Conservation (phyloP, 2,329 filamentous ascomycete species). For the Paradendryphiella salina region DNA sequence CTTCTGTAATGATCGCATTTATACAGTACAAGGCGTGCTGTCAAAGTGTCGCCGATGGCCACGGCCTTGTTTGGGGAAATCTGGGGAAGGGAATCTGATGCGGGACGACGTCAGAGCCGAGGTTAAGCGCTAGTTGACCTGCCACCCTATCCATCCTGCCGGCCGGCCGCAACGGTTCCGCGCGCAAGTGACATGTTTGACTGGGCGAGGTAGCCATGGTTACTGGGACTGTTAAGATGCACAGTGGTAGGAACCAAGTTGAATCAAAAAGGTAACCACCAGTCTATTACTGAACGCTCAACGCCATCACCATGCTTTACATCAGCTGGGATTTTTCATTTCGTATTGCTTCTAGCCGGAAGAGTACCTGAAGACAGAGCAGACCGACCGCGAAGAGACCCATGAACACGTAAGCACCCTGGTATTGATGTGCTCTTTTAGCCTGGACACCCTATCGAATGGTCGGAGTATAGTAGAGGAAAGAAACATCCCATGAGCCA, state of each 20-base stretch:
- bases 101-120: conserved; percentile 34
- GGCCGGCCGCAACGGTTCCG: conserved; percentile 10
- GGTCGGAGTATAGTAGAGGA: conserved; percentile 45
- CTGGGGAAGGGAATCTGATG: conserved; percentile 25
- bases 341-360: conserved; percentile 46
- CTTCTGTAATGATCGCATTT: background rate
- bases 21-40: background rate
- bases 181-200: background rate
- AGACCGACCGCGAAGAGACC: conserved; percentile 46
- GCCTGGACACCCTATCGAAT: conserved; percentile 45
- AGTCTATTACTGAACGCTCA: conserved; percentile 25
- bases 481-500: conserved; percentile 46
- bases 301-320: conserved; percentile 42
- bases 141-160: conserved; percentile 13
- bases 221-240: background rate
- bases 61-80: conserved; percentile 12
- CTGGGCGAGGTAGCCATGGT: background rate
- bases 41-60: conserved; percentile 1
- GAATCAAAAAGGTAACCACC: conserved; percentile 27
- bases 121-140: conserved; percentile 30
- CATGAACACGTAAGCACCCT: conserved; percentile 46
- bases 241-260: conserved; percentile 18
- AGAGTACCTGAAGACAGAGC: conserved; percentile 44
- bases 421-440: conserved; percentile 45
- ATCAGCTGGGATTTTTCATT: conserved; percentile 46